A percentile compares a stretch with the other conserved stretches of the same genome.
phyloP scores from a whole-genome alignment of 805 yeast species.

The Torulaspora franciscae region DNA sequence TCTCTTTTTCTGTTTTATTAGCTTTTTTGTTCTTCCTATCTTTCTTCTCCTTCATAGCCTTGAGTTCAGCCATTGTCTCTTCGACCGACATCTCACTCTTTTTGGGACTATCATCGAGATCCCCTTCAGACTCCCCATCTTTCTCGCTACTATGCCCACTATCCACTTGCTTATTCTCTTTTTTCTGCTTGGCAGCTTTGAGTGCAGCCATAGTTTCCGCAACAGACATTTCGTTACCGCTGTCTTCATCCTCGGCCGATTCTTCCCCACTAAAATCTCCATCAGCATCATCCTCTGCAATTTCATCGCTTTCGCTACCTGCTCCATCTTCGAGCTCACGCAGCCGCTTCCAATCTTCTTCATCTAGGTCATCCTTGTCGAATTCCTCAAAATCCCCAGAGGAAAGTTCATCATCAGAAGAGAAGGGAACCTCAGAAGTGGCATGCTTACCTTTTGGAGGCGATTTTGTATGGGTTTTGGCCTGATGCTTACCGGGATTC shows the following conservation, averaged over 20 bases:
- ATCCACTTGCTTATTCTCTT: slow-evolving; percentile 15
- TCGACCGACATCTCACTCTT: too few relatives aligned
- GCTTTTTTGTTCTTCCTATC: too few relatives aligned
- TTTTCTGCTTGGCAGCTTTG: slow-evolving; percentile 29
- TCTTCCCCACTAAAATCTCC: slow-evolving; percentile 3
- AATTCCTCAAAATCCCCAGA: slow-evolving; percentile 43
- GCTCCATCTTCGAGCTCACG: slow-evolving; percentile 24
- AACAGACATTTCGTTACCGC: slow-evolving; percentile 25
- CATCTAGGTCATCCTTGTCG: slow-evolving; percentile 37
- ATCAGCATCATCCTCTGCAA: slow-evolving; percentile 6
- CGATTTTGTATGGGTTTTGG: slow-evolving; percentile 10
- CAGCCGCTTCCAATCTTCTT: slow-evolving; percentile 30
- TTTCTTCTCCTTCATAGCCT: too few relatives aligned
- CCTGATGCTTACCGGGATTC: slow-evolving; percentile 3
- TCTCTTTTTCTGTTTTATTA: not conserved
- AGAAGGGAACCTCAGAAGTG: slow-evolving; percentile 25
- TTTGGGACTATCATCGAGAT: slow-evolving; percentile 3
- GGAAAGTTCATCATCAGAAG: slow-evolving; percentile 41
- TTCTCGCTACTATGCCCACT: slow-evolving; percentile 20
- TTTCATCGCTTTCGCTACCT: slow-evolving; percentile 11
- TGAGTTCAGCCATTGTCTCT: too few relatives aligned
- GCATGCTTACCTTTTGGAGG: slow-evolving; percentile 4
- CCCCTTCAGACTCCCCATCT: slow-evolving; percentile 12
- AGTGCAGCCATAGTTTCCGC: slow-evolving; percentile 37
- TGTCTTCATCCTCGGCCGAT: slow-evolving; percentile 31